Base-by-base conservation (phyloP, 331 rosid genomes). In the Saraca asoca region DNA sequence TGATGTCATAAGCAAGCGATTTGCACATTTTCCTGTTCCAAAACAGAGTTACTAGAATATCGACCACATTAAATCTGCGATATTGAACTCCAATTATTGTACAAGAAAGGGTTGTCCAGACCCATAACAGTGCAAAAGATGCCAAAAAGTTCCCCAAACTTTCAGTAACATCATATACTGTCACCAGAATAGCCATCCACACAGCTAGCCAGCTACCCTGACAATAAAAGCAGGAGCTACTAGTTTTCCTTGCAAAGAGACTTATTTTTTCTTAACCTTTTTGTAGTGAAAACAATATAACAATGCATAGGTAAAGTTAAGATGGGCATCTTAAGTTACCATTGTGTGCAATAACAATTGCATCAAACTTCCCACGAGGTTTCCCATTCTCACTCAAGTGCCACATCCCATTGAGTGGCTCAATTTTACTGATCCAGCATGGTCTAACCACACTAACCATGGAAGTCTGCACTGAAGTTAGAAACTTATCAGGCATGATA, bases 321-420 rank as follows among this genome's bases (percentile, higher is more conserved):
- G 51, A 37, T 54, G 10, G 31, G 63, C 55, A 58, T 29, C 35
- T 12, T 51, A 61, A 16, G 39, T 50, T 78, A 86, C 95, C 98
- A 78, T 92, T 92, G 78, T 92, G 98, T 7, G 98, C 98, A 66
- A 92, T 81, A 78, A 92, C 94, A 79, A 89, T 74, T 10, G 96
- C 85, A 73, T 92, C 95, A 18, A 92, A 92, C 69, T 73, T 79
- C 68, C 98, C 96, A 64, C 80, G 13, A 51, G 95, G 95, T 63
- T 84, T 87, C 62, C 87, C 96, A 56, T 89, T 92, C 80, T 92
- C 95, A 73, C 95, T 89, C 78, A 92, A 78, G 80, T 92, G 83
- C 98, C 98, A 92, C 85, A 80, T 85, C 75, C 98, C 98, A 61
- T 89, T 92, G 72, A 85, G 89, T 12, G 94, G 98, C 83, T 89